Evolutionary conservation across 352 stramenopile genomes (phyloP).

Genomic region (Phytophthora syringae): DNA sequence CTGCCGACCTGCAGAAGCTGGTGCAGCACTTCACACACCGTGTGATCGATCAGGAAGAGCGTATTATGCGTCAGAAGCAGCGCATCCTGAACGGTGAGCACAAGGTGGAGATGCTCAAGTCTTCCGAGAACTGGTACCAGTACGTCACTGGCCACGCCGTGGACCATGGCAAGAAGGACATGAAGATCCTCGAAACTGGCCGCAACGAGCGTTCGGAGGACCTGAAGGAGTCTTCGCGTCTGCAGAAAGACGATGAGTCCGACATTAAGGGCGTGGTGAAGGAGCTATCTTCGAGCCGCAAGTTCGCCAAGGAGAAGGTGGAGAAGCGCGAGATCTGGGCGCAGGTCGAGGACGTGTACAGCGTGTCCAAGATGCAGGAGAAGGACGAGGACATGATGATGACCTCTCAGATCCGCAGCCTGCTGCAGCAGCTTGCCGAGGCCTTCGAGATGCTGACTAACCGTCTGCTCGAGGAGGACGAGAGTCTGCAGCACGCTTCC

Average conservation of each 20-base stretch:
- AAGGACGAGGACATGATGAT: constrained; percentile 94
- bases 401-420: constrained; percentile 88
- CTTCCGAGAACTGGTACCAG: constrained; percentile 90
- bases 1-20: constrained; percentile 85
- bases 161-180: constrained; percentile 86
- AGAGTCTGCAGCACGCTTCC: constrained; percentile 84
- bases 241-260: constrained; percentile 85
- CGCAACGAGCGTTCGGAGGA: constrained; percentile 74
- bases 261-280: constrained; percentile 80
- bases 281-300: constrained; percentile 66
- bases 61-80: constrained; percentile 92
- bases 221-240: constrained; percentile 78
- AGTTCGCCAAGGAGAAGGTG: constrained; percentile 76
- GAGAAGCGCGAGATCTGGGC: constrained; percentile 89
- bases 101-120: constrained; percentile 93
- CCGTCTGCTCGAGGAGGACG: constrained; percentile 84
- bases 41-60: constrained; percentile 90
- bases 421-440: constrained; percentile 86
- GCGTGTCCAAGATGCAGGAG: constrained; percentile 79
- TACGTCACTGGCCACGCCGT: constrained; percentile 81
- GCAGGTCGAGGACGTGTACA: constrained; percentile 87
- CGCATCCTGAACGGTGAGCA: constrained; percentile 89
- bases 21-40: constrained; percentile 91
- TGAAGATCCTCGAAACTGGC: constrained; percentile 76
- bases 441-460: constrained; percentile 91